Percentiles rank a stretch among this genome's conserved stretches.
phyloP scores from a whole-genome alignment of 2,329 filamentous ascomycete genomes.

The Pseudogymnoascus sp. region DNA sequence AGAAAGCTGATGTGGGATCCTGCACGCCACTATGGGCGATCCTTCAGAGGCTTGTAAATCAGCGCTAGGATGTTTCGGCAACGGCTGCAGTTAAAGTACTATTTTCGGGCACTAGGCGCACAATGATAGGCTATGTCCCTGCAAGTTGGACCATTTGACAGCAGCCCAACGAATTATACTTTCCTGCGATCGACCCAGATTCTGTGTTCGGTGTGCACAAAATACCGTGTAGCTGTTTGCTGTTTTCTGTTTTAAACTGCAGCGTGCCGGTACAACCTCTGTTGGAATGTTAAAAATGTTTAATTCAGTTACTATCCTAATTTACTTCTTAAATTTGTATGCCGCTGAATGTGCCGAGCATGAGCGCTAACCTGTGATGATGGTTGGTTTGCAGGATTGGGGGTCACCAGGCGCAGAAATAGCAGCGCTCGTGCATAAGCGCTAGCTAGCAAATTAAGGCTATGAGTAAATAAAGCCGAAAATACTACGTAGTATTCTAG shows the following conservation, averaged over 20 bases:
- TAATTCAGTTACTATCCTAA: not conserved
- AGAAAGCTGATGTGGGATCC: not conserved
- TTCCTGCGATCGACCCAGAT: not conserved
- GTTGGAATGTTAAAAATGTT: not conserved
- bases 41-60: not conserved
- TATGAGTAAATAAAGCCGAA: not conserved
- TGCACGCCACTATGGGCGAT: not conserved
- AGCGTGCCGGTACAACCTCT: not conserved
- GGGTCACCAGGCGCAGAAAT: not conserved
- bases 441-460: not conserved
- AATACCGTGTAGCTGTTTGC: not conserved
- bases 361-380: not conserved
- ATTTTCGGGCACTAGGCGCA: not conserved
- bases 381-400: not conserved
- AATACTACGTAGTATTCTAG: too few species aligned
- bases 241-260: not conserved
- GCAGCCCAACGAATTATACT: not conserved
- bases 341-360: not conserved
- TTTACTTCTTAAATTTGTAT: not conserved
- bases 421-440: not conserved
- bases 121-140: not conserved
- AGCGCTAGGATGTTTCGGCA: not conserved
- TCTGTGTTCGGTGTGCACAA: not conserved
- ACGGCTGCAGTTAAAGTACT: not conserved
- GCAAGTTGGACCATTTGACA: not conserved